A percentile compares a stretch with the other conserved stretches of the same genome.
Conservation (phyloP, 2,329 filamentous ascomycete genomes). For the Dactylonectria macrodidyma region DNA sequence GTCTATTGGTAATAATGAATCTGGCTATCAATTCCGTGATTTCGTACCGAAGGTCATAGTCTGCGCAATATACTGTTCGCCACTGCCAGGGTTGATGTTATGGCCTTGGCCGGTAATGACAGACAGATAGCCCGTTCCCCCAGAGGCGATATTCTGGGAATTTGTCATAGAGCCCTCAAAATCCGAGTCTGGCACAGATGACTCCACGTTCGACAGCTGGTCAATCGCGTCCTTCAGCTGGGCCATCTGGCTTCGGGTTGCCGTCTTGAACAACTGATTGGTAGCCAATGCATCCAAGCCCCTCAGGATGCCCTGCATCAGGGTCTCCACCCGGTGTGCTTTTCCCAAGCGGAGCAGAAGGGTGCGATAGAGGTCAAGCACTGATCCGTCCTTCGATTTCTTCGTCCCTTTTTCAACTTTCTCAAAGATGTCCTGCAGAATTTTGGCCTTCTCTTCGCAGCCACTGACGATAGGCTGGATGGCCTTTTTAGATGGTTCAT, state of each 20-base stretch:
- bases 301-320: conserved; percentile 21
- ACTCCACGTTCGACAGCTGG: conserved; percentile 16
- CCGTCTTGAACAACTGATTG: conserved; percentile 18
- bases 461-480: not conserved
- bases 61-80: conserved; percentile 6
- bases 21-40: not conserved
- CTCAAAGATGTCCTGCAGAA: conserved; percentile 6
- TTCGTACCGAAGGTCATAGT: conserved; percentile 3
- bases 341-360: conserved; percentile 5
- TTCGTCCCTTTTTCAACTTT: conserved; percentile 4
- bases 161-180: not conserved
- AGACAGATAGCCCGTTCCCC: not conserved
- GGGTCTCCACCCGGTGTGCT: conserved; percentile 17
- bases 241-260: conserved; percentile 16
- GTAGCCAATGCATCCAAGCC: conserved; percentile 20
- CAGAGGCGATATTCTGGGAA: not conserved
- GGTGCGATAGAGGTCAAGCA: conserved; percentile 1
- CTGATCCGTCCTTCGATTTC: conserved; percentile 2
- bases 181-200: conserved; percentile 14
- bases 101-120: conserved; percentile 1
- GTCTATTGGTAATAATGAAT: conserved; percentile 8
- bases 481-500: not conserved
- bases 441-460: conserved; percentile 17
- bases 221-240: conserved; percentile 24
- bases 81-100: conserved; percentile 6